These are phyloP conservation scores for Davidsoniella virescens DNA, from an alignment of 2,329 filamentous ascomycete species.

Conservation along the genomic window DNA sequence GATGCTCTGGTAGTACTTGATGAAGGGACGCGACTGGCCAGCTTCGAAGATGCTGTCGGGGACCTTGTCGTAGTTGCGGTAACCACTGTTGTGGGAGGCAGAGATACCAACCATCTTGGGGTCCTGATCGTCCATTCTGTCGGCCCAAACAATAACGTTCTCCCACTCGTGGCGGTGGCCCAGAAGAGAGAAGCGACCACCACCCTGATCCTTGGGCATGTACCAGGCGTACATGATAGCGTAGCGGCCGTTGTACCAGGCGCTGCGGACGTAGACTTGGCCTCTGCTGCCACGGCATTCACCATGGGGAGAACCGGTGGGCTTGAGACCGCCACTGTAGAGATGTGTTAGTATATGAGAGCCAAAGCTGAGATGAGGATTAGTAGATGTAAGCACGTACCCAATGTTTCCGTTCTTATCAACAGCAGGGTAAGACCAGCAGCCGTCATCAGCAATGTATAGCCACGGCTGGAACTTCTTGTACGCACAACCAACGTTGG, in stretches of 20 bases:
- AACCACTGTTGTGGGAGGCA: slow-evolving; percentile 24
- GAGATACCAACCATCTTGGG: slow-evolving; percentile 22
- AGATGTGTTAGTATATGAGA: not conserved
- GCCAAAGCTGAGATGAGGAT: not conserved
- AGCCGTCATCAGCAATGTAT: slow-evolving; percentile 34
- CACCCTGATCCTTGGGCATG: slow-evolving; percentile 29
- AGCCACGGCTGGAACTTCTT: slow-evolving; percentile 23
- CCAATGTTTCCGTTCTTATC: slow-evolving; percentile 39
- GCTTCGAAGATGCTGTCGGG: slow-evolving; percentile 3
- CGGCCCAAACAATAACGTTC: slow-evolving; percentile 20
- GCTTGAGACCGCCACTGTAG: slow-evolving; percentile 21
- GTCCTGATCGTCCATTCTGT: slow-evolving; percentile 16
- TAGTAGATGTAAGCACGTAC: slow-evolving; percentile 22
- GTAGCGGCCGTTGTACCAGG: slow-evolving; percentile 18
- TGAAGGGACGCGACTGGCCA: slow-evolving; percentile 16
- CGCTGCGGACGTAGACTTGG: slow-evolving; percentile 24
- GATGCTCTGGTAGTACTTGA: slow-evolving; percentile 21
- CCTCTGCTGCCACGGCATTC: slow-evolving; percentile 22
- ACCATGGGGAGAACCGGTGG: slow-evolving; percentile 19
- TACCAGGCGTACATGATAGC: slow-evolving; percentile 30
- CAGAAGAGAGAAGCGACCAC: slow-evolving; percentile 15
- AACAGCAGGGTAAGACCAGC: slow-evolving; percentile 46
- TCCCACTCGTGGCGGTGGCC: slow-evolving; percentile 28
- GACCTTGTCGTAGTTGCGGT: slow-evolving; percentile 16
- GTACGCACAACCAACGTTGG: slow-evolving; percentile 18